Conservation (phyloP, 2,329 filamentous ascomycete species). For the Dothiorella sarmentorum region DNA sequence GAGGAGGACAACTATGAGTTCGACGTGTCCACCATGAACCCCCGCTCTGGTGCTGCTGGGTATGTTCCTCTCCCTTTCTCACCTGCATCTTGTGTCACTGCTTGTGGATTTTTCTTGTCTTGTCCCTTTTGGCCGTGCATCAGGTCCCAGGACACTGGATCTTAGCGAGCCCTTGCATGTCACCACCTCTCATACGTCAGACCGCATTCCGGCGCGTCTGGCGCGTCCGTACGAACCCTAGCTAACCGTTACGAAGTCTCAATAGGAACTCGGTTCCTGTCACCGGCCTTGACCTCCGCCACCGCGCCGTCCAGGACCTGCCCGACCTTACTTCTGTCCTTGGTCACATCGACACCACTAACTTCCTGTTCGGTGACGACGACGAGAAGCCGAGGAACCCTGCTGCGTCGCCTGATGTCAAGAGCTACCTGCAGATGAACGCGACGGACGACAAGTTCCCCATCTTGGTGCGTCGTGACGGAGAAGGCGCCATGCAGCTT, state of each 20-base stretch:
- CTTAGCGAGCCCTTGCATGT: conserved; percentile 17
- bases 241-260: conserved; percentile 51
- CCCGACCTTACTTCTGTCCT: conserved; percentile 52
- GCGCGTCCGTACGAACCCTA: conserved; percentile 20
- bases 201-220: conserved; percentile 23
- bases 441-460: conserved; percentile 82
- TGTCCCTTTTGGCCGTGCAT: conserved; percentile 5
- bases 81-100: conserved; percentile 11
- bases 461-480: conserved; percentile 66
- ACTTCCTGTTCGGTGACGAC: conserved; percentile 80
- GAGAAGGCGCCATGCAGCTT: conserved; percentile 58
- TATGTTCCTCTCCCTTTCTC: conserved; percentile 54
- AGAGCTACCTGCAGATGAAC: conserved; percentile 67
- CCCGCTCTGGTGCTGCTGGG: conserved; percentile 65
- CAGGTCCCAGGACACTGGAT: neutral
- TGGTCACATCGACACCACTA: conserved; percentile 79
- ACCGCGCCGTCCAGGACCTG: conserved; percentile 47
- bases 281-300: conserved; percentile 61
- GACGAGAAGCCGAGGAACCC: conserved; percentile 49
- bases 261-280: conserved; percentile 96
- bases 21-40: conserved; percentile 35
- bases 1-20: conserved; percentile 85
- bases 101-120: conserved; percentile 16
- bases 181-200: conserved; percentile 17
- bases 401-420: conserved; percentile 61